Evolutionary conservation across 1,284 basidiomycete genomes (phyloP).

Genomic region (Rhodotorula sp.): DNA sequence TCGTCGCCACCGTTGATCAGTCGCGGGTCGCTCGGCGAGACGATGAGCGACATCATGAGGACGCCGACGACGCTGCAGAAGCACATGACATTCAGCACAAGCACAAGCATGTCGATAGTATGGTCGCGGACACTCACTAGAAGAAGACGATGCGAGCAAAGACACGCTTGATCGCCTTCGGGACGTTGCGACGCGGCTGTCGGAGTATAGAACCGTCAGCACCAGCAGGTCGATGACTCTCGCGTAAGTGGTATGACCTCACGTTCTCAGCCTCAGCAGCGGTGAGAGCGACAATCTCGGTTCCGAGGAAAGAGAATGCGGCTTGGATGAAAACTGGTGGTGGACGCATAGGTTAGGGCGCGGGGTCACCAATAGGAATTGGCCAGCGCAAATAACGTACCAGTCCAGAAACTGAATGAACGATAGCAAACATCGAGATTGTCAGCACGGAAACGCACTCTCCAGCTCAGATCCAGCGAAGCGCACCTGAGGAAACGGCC

Average conservation of each 20-base stretch:
- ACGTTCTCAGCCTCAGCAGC: slow-evolving; percentile 52
- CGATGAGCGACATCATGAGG: slow-evolving; percentile 67
- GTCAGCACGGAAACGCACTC: background rate
- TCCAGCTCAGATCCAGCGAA: background rate
- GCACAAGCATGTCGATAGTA: no score
- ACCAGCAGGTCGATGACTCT: background rate
- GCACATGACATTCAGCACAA: background rate
- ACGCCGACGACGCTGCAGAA: slow-evolving; percentile 40
- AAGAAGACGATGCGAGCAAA: slow-evolving; percentile 56
- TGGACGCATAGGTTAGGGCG: no score
- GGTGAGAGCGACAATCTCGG: slow-evolving; percentile 75
- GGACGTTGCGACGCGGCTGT: slow-evolving; percentile 60
- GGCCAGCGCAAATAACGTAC: background rate
- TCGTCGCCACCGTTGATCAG: slow-evolving; percentile 60
- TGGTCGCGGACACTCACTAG: slow-evolving; percentile 21
- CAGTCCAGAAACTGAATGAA: slow-evolving; percentile 16
- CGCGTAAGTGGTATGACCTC: slow-evolving; percentile 28
- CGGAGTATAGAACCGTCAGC: slow-evolving; percentile 43
- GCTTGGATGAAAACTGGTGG: slow-evolving; percentile 41
- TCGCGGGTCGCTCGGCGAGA: slow-evolving; percentile 65
- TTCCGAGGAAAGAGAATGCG: slow-evolving; percentile 62
- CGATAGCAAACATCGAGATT: background rate
- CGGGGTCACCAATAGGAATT: no score
- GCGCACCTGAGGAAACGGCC: slow-evolving; percentile 48
- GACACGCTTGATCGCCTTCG: slow-evolving; percentile 73